Evolutionary conservation across 306 rosid genomes (phyloP), one percentile per base, ranked within the genome.

Genomic region (Heteromeles arbutifolia): DNA sequence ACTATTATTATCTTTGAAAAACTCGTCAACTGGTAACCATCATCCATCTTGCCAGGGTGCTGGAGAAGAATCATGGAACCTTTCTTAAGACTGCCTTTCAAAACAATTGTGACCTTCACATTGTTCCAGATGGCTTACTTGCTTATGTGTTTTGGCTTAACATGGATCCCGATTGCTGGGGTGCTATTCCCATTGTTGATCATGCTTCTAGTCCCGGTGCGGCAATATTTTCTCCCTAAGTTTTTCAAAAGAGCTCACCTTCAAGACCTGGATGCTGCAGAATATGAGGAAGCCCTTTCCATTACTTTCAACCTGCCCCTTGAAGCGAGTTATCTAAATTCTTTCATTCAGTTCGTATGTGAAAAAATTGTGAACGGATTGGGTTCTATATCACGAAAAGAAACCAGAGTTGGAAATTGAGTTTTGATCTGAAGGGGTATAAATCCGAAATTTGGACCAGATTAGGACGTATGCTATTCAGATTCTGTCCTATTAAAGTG

Each of bases 141-240:
- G 90, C 91, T 93, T 73, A 67, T 90, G 17, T 93, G 98, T 83
- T 93, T 93, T 43, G 97, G 98, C 79, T 7, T 93, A 83, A 93
- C 98, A 32, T 93, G 97, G 98, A 91, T 93, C 79, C 98, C 98
- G 43, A 80, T 64, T 64, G 98, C 98, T 3, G 97, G 98, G 68
- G 93, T 91, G 78, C 97, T 91, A 65, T 93, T 93, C 86, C 98
- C 98, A 0, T 73, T 90, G 88, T 81, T 93, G 80, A 93, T 93
- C 90, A 93, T 91, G 98, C 97, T 93, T 81, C 97, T 93, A 24
- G 96, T 93, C 74, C 98, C 98, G 1, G 96, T 90, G 31, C 83
- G 97, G 34, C 97, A 90, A 69, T 93, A 91, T 86, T 72, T 83
- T 61, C 98, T 93, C 77, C 89, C 97, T 0, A 91, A 65, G 86